These are phyloP conservation scores for Camelina laxa DNA, from an alignment of 345 rosid species.

Conservation along the genomic window DNA sequence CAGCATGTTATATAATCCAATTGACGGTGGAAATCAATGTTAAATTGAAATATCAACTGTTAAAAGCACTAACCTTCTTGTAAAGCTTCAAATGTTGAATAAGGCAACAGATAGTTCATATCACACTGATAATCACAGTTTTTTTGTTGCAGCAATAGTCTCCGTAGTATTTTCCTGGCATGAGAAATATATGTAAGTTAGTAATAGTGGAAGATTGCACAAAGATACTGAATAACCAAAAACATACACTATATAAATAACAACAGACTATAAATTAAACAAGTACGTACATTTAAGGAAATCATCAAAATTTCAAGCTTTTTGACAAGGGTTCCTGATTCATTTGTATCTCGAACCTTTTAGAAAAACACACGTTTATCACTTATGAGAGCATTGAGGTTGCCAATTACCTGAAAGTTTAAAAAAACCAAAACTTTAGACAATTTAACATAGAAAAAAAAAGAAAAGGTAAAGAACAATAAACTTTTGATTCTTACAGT, in stretches of 20 bases:
- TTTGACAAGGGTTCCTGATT: constrained; percentile 52
- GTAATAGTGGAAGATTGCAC: not conserved
- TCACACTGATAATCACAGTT: constrained; percentile 65
- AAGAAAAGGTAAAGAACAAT: not conserved
- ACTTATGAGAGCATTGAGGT: constrained; percentile 36
- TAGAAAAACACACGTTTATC: constrained; percentile 67
- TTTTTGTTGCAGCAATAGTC: constrained; percentile 29
- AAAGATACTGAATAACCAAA: not conserved
- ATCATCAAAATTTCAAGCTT: constrained; percentile 56
- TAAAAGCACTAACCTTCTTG: constrained; percentile 16
- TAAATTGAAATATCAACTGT: not conserved
- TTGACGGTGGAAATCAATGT: not conserved
- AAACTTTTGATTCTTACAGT: constrained; percentile 54
- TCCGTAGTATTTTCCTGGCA: constrained; percentile 53
- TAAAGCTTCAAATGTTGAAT: constrained; percentile 55
- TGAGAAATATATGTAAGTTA: constrained; percentile 19
- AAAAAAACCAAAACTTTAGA: constrained; percentile 14
- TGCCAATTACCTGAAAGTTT: constrained; percentile 55
- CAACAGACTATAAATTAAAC: not conserved
- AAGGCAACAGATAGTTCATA: constrained; percentile 58
- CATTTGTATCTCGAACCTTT: constrained; percentile 58
- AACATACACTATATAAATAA: not conserved
- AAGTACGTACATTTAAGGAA: constrained; percentile 50
- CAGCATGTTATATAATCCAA: not conserved
- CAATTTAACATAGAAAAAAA: not conserved